Percentiles rank a stretch among this genome's conserved stretches.
These are phyloP conservation scores for Glomus cerebriforme DNA, from an alignment of 192 early-diverging fungal species.

Conservation along the genomic window DNA sequence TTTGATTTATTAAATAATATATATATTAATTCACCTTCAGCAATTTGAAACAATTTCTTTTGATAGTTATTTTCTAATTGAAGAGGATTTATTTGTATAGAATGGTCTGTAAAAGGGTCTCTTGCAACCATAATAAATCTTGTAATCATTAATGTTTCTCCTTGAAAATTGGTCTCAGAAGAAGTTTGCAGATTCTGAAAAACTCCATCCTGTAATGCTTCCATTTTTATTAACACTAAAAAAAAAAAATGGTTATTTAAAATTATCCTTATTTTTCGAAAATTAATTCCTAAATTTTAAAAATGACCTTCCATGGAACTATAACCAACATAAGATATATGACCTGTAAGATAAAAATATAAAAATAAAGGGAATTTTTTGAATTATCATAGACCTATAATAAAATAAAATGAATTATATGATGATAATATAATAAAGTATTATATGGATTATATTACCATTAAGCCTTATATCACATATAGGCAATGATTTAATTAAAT, in stretches of 20 bases:
- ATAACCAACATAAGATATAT: slow-evolving; percentile 81
- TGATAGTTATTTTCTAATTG: slow-evolving; percentile 73
- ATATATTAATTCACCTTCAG: slow-evolving; percentile 48
- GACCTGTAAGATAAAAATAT: slow-evolving; percentile 45
- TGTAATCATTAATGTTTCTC: slow-evolving; percentile 67
- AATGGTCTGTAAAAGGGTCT: slow-evolving; percentile 68
- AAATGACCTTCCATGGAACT: slow-evolving; percentile 82
- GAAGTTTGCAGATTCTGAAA: neutral
- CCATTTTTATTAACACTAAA: slow-evolving; percentile 67
- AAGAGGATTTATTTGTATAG: slow-evolving; percentile 74
- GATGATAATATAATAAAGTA: no score
- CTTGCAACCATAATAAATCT: slow-evolving; percentile 89
- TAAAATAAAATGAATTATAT: neutral
- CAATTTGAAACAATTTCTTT: slow-evolving; percentile 65
- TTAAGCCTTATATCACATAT: slow-evolving; percentile 75
- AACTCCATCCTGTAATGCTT: slow-evolving; percentile 47
- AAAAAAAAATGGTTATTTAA: neutral
- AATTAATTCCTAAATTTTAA: no score
- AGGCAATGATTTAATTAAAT: slow-evolving; percentile 65
- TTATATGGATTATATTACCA: neutral
- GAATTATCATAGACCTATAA: no score
- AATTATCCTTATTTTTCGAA: neutral
- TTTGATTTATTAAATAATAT: neutral
- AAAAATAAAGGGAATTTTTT: neutral
- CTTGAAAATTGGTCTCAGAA: slow-evolving; percentile 12